A percentile compares a stretch with the other conserved stretches of the same genome.
Conservation (phyloP, 257 asterid species). For the Solanum sparsipilum region DNA sequence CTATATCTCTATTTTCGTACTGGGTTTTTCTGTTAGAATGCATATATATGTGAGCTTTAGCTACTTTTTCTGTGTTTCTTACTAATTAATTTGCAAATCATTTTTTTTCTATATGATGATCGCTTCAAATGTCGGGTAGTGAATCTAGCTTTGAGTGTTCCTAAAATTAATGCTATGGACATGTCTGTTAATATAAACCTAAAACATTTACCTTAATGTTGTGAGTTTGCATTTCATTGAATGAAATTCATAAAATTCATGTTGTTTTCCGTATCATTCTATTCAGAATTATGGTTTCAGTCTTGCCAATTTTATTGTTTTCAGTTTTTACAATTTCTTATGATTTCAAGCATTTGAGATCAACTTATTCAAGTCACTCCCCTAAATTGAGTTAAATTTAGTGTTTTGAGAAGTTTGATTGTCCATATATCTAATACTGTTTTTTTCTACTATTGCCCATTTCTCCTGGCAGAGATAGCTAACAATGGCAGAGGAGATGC, state of each 20-base stretch:
- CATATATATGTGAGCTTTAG: background rate
- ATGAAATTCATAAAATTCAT: background rate
- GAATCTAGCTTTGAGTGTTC: background rate
- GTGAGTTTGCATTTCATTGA: background rate
- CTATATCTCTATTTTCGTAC: background rate
- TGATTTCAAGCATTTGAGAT: background rate
- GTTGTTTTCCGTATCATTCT: background rate
- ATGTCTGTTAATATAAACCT: background rate
- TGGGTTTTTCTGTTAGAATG: background rate
- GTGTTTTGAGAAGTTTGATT: background rate
- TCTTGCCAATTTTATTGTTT: background rate
- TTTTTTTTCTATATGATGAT: background rate
- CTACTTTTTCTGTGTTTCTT: background rate
- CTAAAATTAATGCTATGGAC: background rate
- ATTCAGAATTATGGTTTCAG: background rate
- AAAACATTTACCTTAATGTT: background rate
- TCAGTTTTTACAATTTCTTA: background rate
- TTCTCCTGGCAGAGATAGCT: background rate
- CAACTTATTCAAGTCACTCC: background rate
- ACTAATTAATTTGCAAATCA: background rate
- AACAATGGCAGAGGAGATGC: conserved; percentile 47
- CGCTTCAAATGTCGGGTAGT: background rate
- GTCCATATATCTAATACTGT: background rate
- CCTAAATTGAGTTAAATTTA: background rate
- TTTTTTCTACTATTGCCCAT: background rate